These are phyloP conservation scores for Magnaporthiopsis rhizophila DNA, from an alignment of 2,329 filamentous ascomycete genomes.

Conservation along the genomic window DNA sequence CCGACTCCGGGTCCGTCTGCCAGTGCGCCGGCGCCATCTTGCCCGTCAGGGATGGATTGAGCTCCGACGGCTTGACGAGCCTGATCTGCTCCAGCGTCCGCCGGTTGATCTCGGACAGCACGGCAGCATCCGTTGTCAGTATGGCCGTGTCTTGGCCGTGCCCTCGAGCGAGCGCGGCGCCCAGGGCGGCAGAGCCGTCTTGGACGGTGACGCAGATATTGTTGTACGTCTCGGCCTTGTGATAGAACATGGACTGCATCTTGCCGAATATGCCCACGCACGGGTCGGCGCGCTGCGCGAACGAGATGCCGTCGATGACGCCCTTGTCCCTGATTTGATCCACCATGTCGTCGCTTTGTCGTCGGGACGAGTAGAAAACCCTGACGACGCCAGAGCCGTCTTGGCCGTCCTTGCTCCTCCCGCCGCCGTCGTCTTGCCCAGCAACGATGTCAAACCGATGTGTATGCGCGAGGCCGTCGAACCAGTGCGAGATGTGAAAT, in stretches of 20 bases:
- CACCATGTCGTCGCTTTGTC: conserved; percentile 56
- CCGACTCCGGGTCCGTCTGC: conserved; percentile 61
- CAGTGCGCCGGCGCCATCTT: conserved; percentile 65
- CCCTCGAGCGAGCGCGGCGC: neutral
- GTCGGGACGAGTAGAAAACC: conserved; percentile 65
- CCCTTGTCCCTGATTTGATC: conserved; percentile 54
- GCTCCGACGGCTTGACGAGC: conserved; percentile 43
- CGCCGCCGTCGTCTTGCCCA: conserved; percentile 18
- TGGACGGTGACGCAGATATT: conserved; percentile 63
- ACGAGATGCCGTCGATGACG: conserved; percentile 47
- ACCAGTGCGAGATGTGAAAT: conserved; percentile 66
- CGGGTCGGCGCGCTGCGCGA: conserved; percentile 65
- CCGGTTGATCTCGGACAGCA: conserved; percentile 49
- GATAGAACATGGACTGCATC: conserved; percentile 22
- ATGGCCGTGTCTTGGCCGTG: neutral
- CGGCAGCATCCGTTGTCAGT: neutral
- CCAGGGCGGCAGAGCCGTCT: conserved; percentile 32
- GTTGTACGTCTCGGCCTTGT: conserved; percentile 13
- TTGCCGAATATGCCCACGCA: conserved; percentile 69
- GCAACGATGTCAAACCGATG: conserved; percentile 62
- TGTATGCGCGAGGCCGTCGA: conserved; percentile 65
- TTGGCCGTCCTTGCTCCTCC: conserved; percentile 11
- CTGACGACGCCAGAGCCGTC: conserved; percentile 17
- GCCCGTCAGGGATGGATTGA: conserved; percentile 64
- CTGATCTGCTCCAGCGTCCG: conserved; percentile 66